Base-by-base conservation (phyloP, 495 filamentous ascomycete genomes). In the Lophiostoma macrostomum region DNA sequence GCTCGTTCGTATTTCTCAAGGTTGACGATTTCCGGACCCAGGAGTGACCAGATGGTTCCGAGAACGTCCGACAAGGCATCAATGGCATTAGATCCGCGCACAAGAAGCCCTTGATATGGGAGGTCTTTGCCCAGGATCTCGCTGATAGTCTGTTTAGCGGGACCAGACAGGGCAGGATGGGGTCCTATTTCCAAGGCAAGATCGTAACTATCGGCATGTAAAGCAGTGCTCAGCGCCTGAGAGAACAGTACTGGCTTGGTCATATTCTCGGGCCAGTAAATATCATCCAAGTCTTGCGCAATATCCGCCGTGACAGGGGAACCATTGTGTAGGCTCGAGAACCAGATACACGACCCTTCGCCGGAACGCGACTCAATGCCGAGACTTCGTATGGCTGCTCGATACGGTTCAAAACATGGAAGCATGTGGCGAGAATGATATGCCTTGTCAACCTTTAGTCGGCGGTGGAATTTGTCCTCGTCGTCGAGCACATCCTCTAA, bases 371-470 rank as follows among this genome's bases (percentile, higher is more conserved):
- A 2, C 4, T 34, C 4, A 3, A 35, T 12, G 14, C 36, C 10
- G 29, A 48, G 14, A 36, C 20, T 22, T 2, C 12, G 25, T 5
- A 48, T 28, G 4, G 34, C 29, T 4, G 12, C 18, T 2, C 27
- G 5, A 28, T 37, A 40, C 3, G 27, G 6, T 11, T 24, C 37
- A 22, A 10, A n/a, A 16, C 22, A 34, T 1, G 22, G 20, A 4
- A 16, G 2, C 50, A 60, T 60, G 8, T 53, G 50, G 8, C 41
- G 20, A 1, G 56, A 60, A 38, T 60, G 56, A 30, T 60, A 60
- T 0, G 56, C 56, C 20, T 47, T 53, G 14, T 53, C 56, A 4
- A 54, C 50, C 37, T 31, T 35, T 2, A 60, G 29, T 11, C 3
- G 0, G 7, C 41, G 19, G 7, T 18, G 31, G 16, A 24, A 48